Percentiles rank a stretch among this genome's conserved stretches.
These are phyloP conservation scores for Globisporangium iwayamae DNA, from an alignment of 352 stramenopile species.

Conservation along the genomic window DNA sequence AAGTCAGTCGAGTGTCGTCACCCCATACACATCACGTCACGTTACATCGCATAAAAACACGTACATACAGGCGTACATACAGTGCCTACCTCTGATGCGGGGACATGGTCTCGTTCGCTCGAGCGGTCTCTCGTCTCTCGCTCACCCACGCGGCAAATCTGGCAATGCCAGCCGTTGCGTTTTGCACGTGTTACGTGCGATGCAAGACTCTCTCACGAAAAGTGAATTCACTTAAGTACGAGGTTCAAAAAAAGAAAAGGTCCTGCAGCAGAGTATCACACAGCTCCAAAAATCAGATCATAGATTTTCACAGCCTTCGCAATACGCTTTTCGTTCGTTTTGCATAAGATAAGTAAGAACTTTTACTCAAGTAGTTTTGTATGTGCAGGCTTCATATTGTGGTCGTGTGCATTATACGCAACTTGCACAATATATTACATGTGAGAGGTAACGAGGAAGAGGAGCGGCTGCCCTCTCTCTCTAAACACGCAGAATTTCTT, in stretches of 20 bases:
- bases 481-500: conserved; percentile 10
- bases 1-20: neutral
- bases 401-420: too few relatives aligned
- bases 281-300: neutral
- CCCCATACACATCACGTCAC: neutral
- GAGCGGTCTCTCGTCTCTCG: neutral
- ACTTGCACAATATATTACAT: too few relatives aligned
- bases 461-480: neutral
- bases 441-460: too few relatives aligned
- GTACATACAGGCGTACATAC: neutral
- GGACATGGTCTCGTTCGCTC: conserved; percentile 23
- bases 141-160: conserved; percentile 20
- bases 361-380: too few relatives aligned
- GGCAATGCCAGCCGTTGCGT: conserved; percentile 16
- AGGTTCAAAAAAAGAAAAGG: conserved; percentile 16
- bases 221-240: neutral
- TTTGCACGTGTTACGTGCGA: neutral
- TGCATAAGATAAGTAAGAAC: too few relatives aligned
- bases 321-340: too few relatives aligned
- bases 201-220: neutral
- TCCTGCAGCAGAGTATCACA: too few relatives aligned
- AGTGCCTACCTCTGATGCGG: conserved; percentile 37
- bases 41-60: too few relatives aligned
- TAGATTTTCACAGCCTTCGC: too few relatives aligned
- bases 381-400: too few relatives aligned